phyloP scores from a whole-genome alignment of 345 rosid genomes.

The Eucalyptus guilfoylei region DNA sequence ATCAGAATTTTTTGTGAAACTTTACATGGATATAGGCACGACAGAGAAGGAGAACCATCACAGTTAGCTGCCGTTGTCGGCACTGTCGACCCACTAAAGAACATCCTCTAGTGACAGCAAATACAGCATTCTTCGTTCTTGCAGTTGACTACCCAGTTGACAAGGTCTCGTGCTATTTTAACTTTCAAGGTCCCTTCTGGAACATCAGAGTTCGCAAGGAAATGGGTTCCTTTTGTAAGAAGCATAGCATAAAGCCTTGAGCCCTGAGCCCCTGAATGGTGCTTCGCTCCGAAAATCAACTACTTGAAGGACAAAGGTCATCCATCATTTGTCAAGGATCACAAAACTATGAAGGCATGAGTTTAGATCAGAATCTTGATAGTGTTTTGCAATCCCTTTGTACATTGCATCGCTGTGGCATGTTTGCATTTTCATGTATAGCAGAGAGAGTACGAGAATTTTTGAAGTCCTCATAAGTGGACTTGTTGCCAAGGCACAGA shows the following conservation, averaged over 20 bases:
- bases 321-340: slow-evolving; percentile 88
- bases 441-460: slow-evolving; percentile 91
- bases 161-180: slow-evolving; percentile 89
- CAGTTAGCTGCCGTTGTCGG: slow-evolving; percentile 86
- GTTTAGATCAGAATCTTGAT: not conserved
- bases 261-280: slow-evolving; percentile 91
- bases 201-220: slow-evolving; percentile 85
- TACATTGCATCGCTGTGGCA: not conserved
- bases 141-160: slow-evolving; percentile 90
- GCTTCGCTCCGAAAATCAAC: slow-evolving; percentile 65
- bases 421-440: not conserved
- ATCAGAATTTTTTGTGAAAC: not conserved
- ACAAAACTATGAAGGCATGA: slow-evolving; percentile 85
- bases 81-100: slow-evolving; percentile 90
- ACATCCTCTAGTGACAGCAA: slow-evolving; percentile 92
- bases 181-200: slow-evolving; percentile 75
- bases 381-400: not conserved
- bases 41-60: slow-evolving; percentile 62
- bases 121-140: slow-evolving; percentile 79
- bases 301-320: slow-evolving; percentile 86
- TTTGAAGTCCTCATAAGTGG: slow-evolving; percentile 71
- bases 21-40: slow-evolving; percentile 39
- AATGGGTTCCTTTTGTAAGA: slow-evolving; percentile 89
- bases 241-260: slow-evolving; percentile 39
- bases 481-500: slow-evolving; percentile 66